These are phyloP conservation scores for Chrysoporthe deuterocubensis DNA, from an alignment of 2,329 filamentous ascomycete species.

Conservation along the genomic window DNA sequence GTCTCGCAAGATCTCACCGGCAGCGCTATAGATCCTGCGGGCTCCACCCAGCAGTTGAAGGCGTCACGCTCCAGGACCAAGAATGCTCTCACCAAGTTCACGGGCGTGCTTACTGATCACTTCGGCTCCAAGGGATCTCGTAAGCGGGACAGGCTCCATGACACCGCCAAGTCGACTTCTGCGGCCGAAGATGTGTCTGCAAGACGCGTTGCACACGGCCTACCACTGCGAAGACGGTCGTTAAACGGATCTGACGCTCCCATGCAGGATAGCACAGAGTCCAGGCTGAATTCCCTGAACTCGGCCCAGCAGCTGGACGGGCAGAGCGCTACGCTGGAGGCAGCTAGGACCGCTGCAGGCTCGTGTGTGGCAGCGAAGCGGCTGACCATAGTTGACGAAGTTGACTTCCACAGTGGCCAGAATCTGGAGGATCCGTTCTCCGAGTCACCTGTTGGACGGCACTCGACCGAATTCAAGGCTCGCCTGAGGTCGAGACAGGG, in stretches of 20 bases:
- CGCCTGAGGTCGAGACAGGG: slow-evolving; percentile 25
- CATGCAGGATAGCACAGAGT: neutral
- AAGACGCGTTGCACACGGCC: slow-evolving; percentile 1
- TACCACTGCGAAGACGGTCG: slow-evolving; percentile 2
- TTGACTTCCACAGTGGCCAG: slow-evolving; percentile 28
- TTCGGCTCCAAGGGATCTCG: slow-evolving; percentile 16
- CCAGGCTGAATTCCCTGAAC: slow-evolving; percentile 29
- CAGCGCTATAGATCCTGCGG: slow-evolving; percentile 13
- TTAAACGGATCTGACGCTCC: slow-evolving; percentile 33
- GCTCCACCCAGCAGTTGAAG: slow-evolving; percentile 3
- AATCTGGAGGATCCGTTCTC: slow-evolving; percentile 32
- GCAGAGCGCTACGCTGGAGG: slow-evolving; percentile 41
- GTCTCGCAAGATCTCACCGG: neutral
- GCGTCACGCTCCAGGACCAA: slow-evolving; percentile 25
- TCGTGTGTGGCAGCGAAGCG: slow-evolving; percentile 29
- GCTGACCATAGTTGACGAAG: slow-evolving; percentile 35
- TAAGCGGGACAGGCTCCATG: neutral
- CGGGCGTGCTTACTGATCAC: slow-evolving; percentile 25
- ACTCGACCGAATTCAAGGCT: slow-evolving; percentile 30
- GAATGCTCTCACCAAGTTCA: slow-evolving; percentile 27
- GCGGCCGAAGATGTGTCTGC: neutral
- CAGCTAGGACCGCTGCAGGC: slow-evolving; percentile 29
- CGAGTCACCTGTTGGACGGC: slow-evolving; percentile 16
- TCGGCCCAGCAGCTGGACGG: slow-evolving; percentile 42
- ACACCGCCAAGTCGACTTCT: neutral